phyloP scores from a whole-genome alignment of 106 monocot genomes.

The Dendrobium officinale region DNA sequence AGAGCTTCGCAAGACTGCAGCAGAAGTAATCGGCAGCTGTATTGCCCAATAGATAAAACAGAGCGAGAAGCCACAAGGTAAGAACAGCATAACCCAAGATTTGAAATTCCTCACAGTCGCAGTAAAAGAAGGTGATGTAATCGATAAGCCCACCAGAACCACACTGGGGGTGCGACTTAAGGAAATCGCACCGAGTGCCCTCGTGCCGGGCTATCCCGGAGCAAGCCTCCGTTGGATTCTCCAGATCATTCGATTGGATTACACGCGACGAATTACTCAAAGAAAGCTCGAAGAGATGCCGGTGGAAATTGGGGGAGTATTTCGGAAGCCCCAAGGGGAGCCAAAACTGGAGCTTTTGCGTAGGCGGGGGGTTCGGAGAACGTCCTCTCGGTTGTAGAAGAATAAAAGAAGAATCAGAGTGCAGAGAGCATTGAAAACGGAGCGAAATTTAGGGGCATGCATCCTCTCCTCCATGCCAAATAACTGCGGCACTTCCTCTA shows the following conservation, averaged over 20 bases:
- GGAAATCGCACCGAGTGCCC: conserved; percentile 58
- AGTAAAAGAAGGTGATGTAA: conserved; percentile 78
- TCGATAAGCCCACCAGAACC: conserved; percentile 65
- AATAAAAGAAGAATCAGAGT: conserved; percentile 39
- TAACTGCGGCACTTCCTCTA: background rate
- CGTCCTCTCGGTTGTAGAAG: conserved; percentile 34
- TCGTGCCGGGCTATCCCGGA: conserved; percentile 32
- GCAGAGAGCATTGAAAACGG: conserved; percentile 20
- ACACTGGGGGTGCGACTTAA: conserved; percentile 48
- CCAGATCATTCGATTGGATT: conserved; percentile 2
- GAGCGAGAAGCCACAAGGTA: conserved; percentile 42
- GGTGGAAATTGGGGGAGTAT: conserved; percentile 1
- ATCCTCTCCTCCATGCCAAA: conserved; percentile 4
- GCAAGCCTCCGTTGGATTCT: conserved; percentile 42
- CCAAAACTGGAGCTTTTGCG: background rate
- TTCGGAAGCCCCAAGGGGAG: background rate
- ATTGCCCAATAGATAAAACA: conserved; percentile 83
- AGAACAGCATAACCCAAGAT: conserved; percentile 52
- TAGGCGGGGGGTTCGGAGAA: conserved; percentile 18
- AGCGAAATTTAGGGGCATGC: conserved; percentile 12
- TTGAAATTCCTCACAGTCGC: conserved; percentile 35
- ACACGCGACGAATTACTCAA: conserved; percentile 10
- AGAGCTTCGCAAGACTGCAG: conserved; percentile 73
- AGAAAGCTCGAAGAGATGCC: conserved; percentile 31
- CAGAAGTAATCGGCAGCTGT: conserved; percentile 96